phyloP scores from a whole-genome alignment of 2,329 filamentous ascomycete genomes.

The Pseudogymnoascus pannorum region DNA sequence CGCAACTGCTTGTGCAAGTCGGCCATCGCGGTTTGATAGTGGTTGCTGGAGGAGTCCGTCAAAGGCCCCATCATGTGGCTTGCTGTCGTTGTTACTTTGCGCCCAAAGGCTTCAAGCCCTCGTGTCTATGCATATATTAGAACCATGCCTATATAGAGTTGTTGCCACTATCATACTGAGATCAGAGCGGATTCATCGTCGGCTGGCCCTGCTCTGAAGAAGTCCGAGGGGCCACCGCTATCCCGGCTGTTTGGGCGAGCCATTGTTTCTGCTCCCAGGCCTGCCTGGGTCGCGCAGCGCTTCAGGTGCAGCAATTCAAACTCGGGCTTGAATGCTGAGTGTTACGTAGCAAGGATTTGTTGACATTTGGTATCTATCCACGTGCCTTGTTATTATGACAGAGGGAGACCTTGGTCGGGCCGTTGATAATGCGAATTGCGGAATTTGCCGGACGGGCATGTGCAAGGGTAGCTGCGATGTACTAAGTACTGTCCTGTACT shows the following conservation, averaged over 20 bases:
- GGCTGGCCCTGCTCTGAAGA: conserved; percentile 22
- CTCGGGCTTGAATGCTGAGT: not conserved
- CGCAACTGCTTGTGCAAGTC: conserved; percentile 86
- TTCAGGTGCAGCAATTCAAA: conserved; percentile 3
- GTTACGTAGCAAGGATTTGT: not conserved
- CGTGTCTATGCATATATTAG: conserved; percentile 52
- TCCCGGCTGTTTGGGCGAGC: conserved; percentile 25
- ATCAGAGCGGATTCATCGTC: conserved; percentile 28
- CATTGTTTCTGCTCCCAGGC: conserved; percentile 22
- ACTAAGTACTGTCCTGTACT: too few species aligned
- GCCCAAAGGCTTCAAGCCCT: conserved; percentile 83
- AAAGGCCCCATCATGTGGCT: conserved; percentile 75
- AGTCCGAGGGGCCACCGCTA: conserved; percentile 22
- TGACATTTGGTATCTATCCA: conserved; percentile 7
- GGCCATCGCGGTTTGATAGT: conserved; percentile 81
- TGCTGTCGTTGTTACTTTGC: conserved; percentile 91
- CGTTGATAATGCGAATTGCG: not conserved
- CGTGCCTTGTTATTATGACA: conserved; percentile 9
- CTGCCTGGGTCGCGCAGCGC: conserved; percentile 7
- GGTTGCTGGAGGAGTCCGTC: conserved; percentile 48
- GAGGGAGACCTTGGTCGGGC: not conserved
- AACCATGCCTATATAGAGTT: not conserved
- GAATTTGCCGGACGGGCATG: not conserved
- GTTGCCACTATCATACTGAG: conserved; percentile 21
- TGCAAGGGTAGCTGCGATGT: not conserved